Conservation (phyloP, 2,329 filamentous ascomycete species). For the Byssothecium circinans region DNA sequence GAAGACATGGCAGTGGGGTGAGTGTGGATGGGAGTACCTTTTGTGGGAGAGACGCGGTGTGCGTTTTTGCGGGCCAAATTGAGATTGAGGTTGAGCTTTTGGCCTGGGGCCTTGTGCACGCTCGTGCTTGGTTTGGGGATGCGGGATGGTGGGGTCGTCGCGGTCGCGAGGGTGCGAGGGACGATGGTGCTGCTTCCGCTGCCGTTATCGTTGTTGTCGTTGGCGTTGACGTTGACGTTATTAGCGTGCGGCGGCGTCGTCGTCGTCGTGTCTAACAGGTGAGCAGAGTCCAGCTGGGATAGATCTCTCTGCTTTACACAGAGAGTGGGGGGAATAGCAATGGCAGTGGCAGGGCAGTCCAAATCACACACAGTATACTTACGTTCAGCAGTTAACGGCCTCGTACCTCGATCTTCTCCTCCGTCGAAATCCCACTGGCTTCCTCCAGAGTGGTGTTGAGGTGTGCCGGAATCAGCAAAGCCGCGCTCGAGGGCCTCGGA, state of each 20-base stretch:
- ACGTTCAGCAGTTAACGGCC: not conserved
- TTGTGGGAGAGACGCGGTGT: constrained; percentile 4
- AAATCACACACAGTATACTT: no score
- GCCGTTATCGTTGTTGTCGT: no score
- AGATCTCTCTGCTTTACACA: no score
- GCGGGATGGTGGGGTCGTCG: constrained; percentile 1
- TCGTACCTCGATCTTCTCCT: not conserved
- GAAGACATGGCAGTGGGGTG: no score
- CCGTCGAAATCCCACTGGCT: not conserved
- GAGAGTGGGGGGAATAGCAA: no score
- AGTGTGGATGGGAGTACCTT: not conserved
- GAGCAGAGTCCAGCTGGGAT: no score
- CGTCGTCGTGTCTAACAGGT: no score
- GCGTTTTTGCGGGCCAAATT: constrained; percentile 1
- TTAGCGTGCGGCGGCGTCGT: no score
- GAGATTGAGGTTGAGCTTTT: not conserved
- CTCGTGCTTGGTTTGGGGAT: constrained; percentile 3
- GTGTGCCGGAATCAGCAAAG: constrained; percentile 5
- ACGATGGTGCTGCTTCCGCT: no score
- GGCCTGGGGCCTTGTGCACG: not conserved
- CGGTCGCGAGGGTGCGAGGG: no score
- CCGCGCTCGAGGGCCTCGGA: constrained; percentile 9
- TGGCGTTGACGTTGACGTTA: not conserved
- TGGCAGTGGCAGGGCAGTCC: no score
- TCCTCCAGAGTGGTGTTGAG: not conserved